phyloP scores from a whole-genome alignment of 306 rosid genomes.

The Dalbergia cochinchinensis region DNA sequence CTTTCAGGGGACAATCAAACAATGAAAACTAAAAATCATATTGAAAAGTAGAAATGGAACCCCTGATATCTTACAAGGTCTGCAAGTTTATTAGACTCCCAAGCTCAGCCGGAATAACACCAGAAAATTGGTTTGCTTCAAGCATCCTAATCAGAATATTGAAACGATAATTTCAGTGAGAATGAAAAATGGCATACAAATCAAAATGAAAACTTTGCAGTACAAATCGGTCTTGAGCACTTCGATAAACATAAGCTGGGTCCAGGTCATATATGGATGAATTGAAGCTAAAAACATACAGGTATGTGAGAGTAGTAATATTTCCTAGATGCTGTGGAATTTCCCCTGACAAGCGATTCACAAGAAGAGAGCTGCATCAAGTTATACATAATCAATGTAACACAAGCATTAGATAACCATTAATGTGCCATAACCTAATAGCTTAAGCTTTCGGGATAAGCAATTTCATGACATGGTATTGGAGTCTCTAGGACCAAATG shows the following conservation, averaged over 20 bases:
- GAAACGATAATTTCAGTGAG: neutral
- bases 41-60: constrained; percentile 32
- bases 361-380: constrained; percentile 72
- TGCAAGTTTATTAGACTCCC: constrained; percentile 66
- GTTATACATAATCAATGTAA: constrained; percentile 38
- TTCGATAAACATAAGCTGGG: constrained; percentile 8
- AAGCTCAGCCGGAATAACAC: constrained; percentile 66
- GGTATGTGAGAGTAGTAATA: constrained; percentile 63
- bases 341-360: constrained; percentile 75
- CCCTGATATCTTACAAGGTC: constrained; percentile 56
- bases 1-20: neutral
- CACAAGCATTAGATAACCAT: neutral
- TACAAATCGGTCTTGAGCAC: constrained; percentile 7
- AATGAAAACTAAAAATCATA: neutral
- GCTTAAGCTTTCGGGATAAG: too few species aligned
- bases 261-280: neutral
- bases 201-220: constrained; percentile 19
- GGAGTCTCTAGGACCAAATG: too few species aligned
- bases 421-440: too few species aligned
- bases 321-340: constrained; percentile 72
- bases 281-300: constrained; percentile 58
- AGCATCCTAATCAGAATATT: constrained; percentile 57
- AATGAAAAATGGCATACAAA: constrained; percentile 8
- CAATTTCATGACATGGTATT: too few species aligned
- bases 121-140: constrained; percentile 83